Evolutionary conservation across 257 asterid species (phyloP), one percentile per base, ranked within the genome.

Genomic region (Oldenlandia corymbosa): DNA sequence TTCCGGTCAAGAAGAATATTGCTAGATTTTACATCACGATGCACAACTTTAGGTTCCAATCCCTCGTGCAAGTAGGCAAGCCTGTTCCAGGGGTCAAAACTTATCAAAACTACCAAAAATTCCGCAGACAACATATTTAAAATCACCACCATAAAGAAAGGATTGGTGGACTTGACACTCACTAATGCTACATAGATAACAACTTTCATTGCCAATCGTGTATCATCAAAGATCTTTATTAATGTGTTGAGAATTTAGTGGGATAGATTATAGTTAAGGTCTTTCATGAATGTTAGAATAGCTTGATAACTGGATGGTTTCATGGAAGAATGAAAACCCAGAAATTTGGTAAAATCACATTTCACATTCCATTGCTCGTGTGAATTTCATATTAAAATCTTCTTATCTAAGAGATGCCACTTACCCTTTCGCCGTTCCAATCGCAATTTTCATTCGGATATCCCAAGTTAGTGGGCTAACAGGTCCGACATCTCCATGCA

Each of bases 21-120:
- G 80, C 99, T 93, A 41, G 99, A 90, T 71, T 93, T 93, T 68
- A 93, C 95, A 75, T 93, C 99, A 31, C 99, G 99, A 67, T 93
- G 99, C 61, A 93, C 95, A 58, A 93, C 99, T 80, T 93, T 93
- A 72, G 99, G 99, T 65, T 93, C 99, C 73, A 93, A 66, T 18
- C 97, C 99, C 82, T 93, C 99, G 17, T 93, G 99, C 73, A 93
- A 79, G 85, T 93, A 90, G 51, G 97, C 97, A 65, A 93, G 78
- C 69, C 99, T 93, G 88, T 14, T 57, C 54, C 41, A 26, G 7
- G 36, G 47, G 58, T 37, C 37, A 47, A 23, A 60, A 21, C 30
- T 31, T 31, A 47, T 9, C 60, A 36, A 31, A 36, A 26, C 32
- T 16, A 65, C 17, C 42, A 66, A 46, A 54, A 39, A 49, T n/a